phyloP scores from a whole-genome alignment of 1,139 yeast species.

The Kodamaea derodonti region DNA sequence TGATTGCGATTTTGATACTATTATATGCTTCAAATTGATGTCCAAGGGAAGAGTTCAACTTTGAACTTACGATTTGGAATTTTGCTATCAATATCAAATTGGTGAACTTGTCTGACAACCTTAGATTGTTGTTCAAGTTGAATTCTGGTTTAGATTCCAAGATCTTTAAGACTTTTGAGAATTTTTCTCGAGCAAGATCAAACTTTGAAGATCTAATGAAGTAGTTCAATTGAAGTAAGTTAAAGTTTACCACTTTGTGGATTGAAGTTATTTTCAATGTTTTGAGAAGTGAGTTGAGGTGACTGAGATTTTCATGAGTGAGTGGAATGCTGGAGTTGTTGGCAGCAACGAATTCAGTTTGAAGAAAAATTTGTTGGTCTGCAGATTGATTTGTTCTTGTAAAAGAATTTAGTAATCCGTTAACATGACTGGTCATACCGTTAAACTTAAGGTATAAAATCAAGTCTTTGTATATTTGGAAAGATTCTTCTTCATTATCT shows the following conservation, averaged over 20 bases:
- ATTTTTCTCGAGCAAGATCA: conserved; percentile 19
- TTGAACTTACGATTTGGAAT: conserved; percentile 30
- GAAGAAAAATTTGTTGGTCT: conserved; percentile 9
- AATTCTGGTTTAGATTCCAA: conserved; percentile 29
- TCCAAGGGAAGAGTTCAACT: conserved; percentile 13
- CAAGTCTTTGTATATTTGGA: conserved; percentile 26
- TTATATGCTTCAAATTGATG: conserved; percentile 23
- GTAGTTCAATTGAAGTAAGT: conserved; percentile 30
- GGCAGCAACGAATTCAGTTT: conserved; percentile 14
- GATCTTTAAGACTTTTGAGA: conserved; percentile 20
- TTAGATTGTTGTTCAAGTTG: conserved; percentile 15
- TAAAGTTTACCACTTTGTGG: conserved; percentile 13
- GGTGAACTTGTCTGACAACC: conserved; percentile 23
- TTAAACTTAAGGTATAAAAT: conserved; percentile 35
- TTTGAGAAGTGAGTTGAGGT: conserved; percentile 16
- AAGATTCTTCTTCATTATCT: conserved; percentile 19
- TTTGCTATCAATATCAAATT: conserved; percentile 34
- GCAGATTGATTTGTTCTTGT: not conserved
- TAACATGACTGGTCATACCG: conserved; percentile 26
- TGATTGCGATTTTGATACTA: conserved; percentile 35
- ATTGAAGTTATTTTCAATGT: conserved; percentile 7
- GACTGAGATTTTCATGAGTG: conserved; percentile 9
- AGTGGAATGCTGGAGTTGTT: conserved; percentile 11
- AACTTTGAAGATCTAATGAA: conserved; percentile 14
- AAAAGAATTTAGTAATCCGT: conserved; percentile 15